Conservation (phyloP, 2,329 filamentous ascomycete species). For the Corynespora cassiicola region DNA sequence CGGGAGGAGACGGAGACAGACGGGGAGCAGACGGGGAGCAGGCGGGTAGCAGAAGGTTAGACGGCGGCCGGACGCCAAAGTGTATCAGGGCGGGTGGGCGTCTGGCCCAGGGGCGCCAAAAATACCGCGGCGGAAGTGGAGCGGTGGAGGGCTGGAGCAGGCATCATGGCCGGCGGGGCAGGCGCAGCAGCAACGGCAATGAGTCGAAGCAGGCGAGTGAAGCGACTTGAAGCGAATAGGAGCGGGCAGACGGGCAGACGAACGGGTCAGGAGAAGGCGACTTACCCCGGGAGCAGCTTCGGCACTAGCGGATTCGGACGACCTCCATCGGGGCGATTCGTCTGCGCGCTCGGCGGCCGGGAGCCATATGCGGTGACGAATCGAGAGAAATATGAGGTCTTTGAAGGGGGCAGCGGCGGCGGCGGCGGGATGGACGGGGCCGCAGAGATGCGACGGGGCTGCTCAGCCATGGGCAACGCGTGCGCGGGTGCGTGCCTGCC, state of each 20-base stretch:
- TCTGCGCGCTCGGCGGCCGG: conserved; percentile 60
- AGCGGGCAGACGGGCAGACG: conserved; percentile 4
- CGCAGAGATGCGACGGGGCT: conserved; percentile 13
- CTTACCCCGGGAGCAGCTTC: conserved; percentile 42
- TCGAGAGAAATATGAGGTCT: conserved; percentile 53
- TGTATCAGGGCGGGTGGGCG: no score
- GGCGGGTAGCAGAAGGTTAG: not conserved
- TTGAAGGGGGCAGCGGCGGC: conserved; percentile 44
- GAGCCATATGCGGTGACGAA: conserved; percentile 62
- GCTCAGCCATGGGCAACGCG: conserved; percentile 25
- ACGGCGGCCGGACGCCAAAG: not conserved
- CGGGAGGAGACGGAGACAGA: conserved; percentile 3
- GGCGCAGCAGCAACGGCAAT: conserved; percentile 10
- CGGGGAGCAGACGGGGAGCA: conserved; percentile 4
- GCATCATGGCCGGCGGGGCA: not conserved
- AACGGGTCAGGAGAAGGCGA: conserved; percentile 5
- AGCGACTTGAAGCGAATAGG: conserved; percentile 3
- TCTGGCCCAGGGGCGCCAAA: no score
- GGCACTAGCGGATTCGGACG: conserved; percentile 45
- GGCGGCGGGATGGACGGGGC: conserved; percentile 34
- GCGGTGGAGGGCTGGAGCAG: not conserved
- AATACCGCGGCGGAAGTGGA: no score
- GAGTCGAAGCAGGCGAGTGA: conserved; percentile 2
- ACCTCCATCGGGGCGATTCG: conserved; percentile 45
- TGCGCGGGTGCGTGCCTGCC: conserved; percentile 11